These are phyloP conservation scores for Symbiodinium natans DNA, from an alignment of 73 alveolate species.

Conservation along the genomic window DNA sequence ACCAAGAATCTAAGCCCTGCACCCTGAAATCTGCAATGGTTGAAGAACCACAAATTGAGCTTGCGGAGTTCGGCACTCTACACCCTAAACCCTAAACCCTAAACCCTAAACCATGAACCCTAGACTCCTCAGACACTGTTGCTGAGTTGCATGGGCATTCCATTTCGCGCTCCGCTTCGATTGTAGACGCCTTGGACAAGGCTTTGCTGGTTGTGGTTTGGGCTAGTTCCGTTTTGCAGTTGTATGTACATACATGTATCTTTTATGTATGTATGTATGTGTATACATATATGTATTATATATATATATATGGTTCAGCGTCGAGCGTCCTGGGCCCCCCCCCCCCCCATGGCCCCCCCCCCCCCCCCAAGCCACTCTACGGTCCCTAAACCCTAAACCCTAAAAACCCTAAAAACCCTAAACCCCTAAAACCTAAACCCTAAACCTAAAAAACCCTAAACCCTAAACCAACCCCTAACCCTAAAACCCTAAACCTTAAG, in stretches of 20 bases:
- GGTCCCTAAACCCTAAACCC: too few species aligned
- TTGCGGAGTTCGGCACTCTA: too few species aligned
- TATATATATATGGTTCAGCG: too few species aligned
- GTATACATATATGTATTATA: too few species aligned
- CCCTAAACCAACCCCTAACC: too few species aligned
- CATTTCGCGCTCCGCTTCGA: conserved; percentile 58
- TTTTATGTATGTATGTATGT: too few species aligned
- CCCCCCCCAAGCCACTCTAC: background rate
- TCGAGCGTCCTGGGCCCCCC: too few species aligned
- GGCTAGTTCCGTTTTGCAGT: background rate
- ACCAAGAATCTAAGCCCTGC: background rate
- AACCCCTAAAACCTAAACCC: too few species aligned
- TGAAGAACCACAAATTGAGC: too few species aligned
- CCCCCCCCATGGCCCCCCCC: too few species aligned
- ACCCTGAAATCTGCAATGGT: background rate
- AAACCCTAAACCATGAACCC: background rate
- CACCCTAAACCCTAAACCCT: background rate
- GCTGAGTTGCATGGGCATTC: conserved; percentile 29
- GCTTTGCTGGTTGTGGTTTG: background rate
- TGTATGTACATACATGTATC: background rate
- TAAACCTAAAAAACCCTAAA: too few species aligned
- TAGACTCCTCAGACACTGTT: background rate
- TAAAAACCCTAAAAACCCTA: background rate
- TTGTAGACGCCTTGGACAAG: background rate
- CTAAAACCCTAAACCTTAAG: too few species aligned